Conservation (phyloP, 2,329 filamentous ascomycete genomes). For the Geosmithia flava region DNA sequence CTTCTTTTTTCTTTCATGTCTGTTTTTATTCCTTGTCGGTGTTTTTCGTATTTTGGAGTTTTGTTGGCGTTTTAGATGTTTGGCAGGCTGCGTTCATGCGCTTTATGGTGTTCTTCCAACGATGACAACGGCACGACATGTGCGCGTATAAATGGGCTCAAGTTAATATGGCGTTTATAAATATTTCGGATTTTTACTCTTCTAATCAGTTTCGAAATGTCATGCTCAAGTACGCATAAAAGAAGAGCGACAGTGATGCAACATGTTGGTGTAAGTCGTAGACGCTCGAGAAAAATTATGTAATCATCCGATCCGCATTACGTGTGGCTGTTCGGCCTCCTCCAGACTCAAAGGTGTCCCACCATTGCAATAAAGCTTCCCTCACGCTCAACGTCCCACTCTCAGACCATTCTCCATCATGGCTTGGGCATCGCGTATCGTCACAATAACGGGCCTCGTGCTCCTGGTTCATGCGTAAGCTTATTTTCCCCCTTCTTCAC, state of each 20-base stretch:
- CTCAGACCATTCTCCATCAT: conserved; percentile 28
- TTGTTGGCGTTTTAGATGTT: background rate
- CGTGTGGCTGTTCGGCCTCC: background rate
- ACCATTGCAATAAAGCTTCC: background rate
- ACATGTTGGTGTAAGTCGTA: no score
- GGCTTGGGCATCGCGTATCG: conserved; percentile 54
- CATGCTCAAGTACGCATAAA: no score
- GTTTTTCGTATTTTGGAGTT: background rate
- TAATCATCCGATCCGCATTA: background rate
- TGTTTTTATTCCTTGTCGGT: background rate
- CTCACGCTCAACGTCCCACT: background rate
- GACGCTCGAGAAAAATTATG: background rate
- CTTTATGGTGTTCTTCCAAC: background rate
- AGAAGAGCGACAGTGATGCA: no score
- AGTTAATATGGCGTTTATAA: no score
- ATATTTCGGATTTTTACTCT: no score
- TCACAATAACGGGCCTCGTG: conserved; percentile 64
- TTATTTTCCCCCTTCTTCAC: background rate
- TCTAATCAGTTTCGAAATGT: no score
- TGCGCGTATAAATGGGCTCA: background rate
- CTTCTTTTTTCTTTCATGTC: background rate
- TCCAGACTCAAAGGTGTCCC: background rate
- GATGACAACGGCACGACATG: background rate
- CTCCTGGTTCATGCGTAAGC: conserved; percentile 80
- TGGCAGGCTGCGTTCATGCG: background rate